Percentiles rank a stretch among this genome's conserved stretches.
These are phyloP conservation scores for Oryza meridionalis DNA, from an alignment of 176 grass and related monocot species.

Conservation along the genomic window DNA sequence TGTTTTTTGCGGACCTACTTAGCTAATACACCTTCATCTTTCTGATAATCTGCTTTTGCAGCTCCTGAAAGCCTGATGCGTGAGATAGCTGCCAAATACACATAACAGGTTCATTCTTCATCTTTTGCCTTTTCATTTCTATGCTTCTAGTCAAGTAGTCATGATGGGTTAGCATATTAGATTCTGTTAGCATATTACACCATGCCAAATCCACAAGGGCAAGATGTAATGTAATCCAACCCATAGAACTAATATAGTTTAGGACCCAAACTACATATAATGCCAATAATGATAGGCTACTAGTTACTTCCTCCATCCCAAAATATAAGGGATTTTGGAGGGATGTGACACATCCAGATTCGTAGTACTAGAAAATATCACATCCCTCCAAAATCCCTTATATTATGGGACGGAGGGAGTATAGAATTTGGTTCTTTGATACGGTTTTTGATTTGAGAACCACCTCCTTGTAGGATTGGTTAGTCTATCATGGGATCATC, in stretches of 20 bases:
- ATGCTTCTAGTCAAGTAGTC: constrained; percentile 3
- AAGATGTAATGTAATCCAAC: neutral
- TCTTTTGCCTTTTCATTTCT: constrained; percentile 31
- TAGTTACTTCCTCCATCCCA: neutral
- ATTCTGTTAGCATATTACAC: neutral
- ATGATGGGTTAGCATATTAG: neutral
- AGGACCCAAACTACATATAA: neutral
- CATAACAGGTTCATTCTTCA: constrained; percentile 56
- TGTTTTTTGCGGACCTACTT: neutral
- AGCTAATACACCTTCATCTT: constrained; percentile 29
- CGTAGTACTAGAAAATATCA: too few species aligned
- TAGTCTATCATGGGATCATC: too few species aligned
- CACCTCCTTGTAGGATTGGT: neutral
- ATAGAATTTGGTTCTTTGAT: neutral
- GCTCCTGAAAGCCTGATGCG: constrained; percentile 86
- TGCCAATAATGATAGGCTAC: neutral
- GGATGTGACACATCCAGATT: too few species aligned
- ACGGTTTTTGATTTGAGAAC: neutral
- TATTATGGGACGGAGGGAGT: too few species aligned
- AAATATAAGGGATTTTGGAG: too few species aligned
- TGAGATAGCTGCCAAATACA: constrained; percentile 74
- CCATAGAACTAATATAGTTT: neutral
- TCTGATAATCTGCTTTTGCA: constrained; percentile 47
- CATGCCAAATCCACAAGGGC: constrained; percentile 18
- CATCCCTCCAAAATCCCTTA: too few species aligned